Evolutionary conservation across 2,329 filamentous ascomycete species (phyloP), one percentile per base, ranked within the genome.

Genomic region (Colletotrichum simmondsii): DNA sequence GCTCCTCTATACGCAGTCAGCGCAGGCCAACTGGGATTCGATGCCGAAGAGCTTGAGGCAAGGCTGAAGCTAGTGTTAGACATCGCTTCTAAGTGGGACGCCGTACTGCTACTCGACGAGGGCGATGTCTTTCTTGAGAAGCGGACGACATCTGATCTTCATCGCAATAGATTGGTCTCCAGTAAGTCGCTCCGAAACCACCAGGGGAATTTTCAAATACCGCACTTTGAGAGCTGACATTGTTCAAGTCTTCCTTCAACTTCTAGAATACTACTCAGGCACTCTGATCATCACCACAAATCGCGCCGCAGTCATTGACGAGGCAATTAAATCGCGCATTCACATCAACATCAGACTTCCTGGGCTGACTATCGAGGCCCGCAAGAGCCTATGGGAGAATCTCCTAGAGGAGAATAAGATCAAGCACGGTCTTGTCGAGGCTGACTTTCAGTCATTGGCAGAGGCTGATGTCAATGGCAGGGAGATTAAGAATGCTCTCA

Each of bases 241-340:
- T 60, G 35, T 1, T 42, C 54, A 77, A 70, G 79, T 77, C 5
- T 81, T 81, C 57, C 75, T 81, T 1, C 71, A 78, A 0, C 78
- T 78, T 0, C 76, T 82, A 0, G 80, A 81, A 42, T 78, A 74
- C 42, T 81, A 78, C 52, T 71, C 80, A 6, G 80, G 80, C 2
- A 81, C 82, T 8, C 28, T 81, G 0, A 81, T 82, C 24, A 70
- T 82, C 1, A 78, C 77, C 0, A 79, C 79, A 0, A 82, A 81
- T 52, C 63, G 79, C 1, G 77, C 80, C 0, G 80, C 37, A 77
- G 0, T 67, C 75, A 0, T 81, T 81, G 80, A 81, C 19, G 79
- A 81, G 2, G 80, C 80, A 0, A 80, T 81, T 61, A 77, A 79
- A 4, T 81, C 80, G 0, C 77, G 79, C 1, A 75, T 81, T 0